Evolutionary conservation across 306 rosid genomes (phyloP).

Genomic region (Heteromeles arbutifolia): DNA sequence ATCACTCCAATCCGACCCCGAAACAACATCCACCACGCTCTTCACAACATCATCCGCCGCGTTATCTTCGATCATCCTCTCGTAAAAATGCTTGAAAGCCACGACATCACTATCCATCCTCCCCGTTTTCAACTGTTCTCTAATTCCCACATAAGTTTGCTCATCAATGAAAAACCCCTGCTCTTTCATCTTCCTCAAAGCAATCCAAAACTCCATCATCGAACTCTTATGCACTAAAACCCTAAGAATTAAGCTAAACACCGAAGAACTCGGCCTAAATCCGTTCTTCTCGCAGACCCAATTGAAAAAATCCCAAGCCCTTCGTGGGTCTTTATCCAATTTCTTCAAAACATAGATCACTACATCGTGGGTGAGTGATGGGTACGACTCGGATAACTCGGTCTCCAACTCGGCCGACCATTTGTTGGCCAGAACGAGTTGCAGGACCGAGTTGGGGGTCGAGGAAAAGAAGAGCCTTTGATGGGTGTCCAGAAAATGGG

Average conservation of each 20-base stretch:
- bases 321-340: conserved; percentile 50
- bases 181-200: conserved; percentile 50
- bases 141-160: conserved; percentile 41
- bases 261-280: conserved; percentile 51
- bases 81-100: conserved; percentile 43
- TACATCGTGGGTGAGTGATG: conserved; percentile 53
- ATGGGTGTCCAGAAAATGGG: conserved; percentile 18
- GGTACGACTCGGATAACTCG: conserved; percentile 38
- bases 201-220: conserved; percentile 62
- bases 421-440: conserved; percentile 43
- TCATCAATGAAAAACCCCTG: conserved; percentile 58
- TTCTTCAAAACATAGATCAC: conserved; percentile 57
- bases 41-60: conserved; percentile 41
- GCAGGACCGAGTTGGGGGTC: conserved; percentile 48
- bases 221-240: conserved; percentile 40
- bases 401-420: conserved; percentile 64
- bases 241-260: conserved; percentile 58
- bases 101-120: conserved; percentile 47
- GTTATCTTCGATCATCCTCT: conserved; percentile 51
- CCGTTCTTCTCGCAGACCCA: conserved; percentile 57
- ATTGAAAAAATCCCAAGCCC: conserved; percentile 59
- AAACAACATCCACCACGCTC: conserved; percentile 49
- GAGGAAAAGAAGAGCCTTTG: conserved; percentile 50
- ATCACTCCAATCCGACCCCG: conserved; percentile 49
- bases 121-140: conserved; percentile 24